Evolutionary conservation across 1,284 basidiomycete species (phyloP).

Genomic region (Ustilago bromivora): DNA sequence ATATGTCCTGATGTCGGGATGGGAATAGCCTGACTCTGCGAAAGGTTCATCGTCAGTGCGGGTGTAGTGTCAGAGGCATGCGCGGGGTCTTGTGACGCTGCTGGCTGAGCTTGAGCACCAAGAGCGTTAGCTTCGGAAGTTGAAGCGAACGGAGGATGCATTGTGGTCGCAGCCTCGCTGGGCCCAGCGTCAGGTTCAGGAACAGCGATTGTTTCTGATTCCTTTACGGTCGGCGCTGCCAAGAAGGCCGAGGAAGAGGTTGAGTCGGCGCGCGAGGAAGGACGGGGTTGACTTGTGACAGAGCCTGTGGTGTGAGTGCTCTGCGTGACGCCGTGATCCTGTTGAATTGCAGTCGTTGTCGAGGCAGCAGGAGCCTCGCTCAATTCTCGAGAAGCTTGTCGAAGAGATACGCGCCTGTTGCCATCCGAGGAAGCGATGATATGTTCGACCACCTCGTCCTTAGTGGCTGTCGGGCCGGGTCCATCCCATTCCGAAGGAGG

Average conservation of each 20-base stretch:
- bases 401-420: conserved; percentile 26
- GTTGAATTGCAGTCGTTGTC: neutral
- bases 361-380: neutral
- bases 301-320: conserved; percentile 8
- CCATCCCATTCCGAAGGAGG: conserved; percentile 55
- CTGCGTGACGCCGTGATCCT: neutral
- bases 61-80: neutral
- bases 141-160: neutral
- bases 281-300: conserved; percentile 32
- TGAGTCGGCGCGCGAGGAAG: conserved; percentile 33
- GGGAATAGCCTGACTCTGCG: conserved; percentile 9
- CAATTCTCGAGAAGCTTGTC: conserved; percentile 27
- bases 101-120: neutral
- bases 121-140: conserved; percentile 2
- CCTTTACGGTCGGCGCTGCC: conserved; percentile 1
- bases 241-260: conserved; percentile 26
- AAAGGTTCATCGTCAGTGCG: neutral
- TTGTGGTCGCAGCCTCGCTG: neutral
- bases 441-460: conserved; percentile 51
- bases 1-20: neutral
- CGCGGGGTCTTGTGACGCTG: neutral
- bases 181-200: neutral
- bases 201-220: neutral
- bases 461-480: conserved; percentile 48
- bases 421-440: conserved; percentile 35